A percentile compares a stretch with the other conserved stretches of the same genome.
Evolutionary conservation across 2,329 filamentous ascomycete genomes (phyloP).

Genomic region (Apiospora koreana): DNA sequence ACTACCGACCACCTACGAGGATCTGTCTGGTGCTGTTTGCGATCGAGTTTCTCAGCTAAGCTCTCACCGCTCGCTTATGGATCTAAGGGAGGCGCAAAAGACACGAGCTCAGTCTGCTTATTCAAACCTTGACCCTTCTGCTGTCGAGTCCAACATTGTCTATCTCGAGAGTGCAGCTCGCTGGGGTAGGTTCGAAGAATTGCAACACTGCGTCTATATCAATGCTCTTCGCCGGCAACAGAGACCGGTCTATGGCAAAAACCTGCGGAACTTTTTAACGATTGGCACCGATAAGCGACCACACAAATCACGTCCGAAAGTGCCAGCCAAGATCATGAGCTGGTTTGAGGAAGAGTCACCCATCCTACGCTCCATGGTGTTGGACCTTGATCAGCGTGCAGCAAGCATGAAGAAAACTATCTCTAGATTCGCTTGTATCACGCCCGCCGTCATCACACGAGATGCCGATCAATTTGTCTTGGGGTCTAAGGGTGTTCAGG

Average conservation of each 20-base stretch:
- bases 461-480: slow-evolving; percentile 72
- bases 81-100: slow-evolving; percentile 72
- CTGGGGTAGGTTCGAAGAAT: slow-evolving; percentile 72
- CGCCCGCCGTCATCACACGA: slow-evolving; percentile 81
- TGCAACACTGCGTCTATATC: slow-evolving; percentile 79
- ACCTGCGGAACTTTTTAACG: slow-evolving; percentile 73
- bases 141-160: slow-evolving; percentile 67
- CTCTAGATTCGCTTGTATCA: slow-evolving; percentile 88
- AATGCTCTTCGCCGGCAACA: slow-evolving; percentile 81
- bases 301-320: slow-evolving; percentile 59
- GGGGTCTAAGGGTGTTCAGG: slow-evolving; percentile 58
- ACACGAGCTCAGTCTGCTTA: slow-evolving; percentile 57
- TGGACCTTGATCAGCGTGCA: slow-evolving; percentile 72
- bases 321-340: slow-evolving; percentile 64
- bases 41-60: slow-evolving; percentile 66
- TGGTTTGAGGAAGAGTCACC: slow-evolving; percentile 76
- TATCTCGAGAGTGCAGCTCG: slow-evolving; percentile 72
- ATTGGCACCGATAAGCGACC: slow-evolving; percentile 62
- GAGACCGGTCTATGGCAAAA: slow-evolving; percentile 78
- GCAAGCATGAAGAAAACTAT: slow-evolving; percentile 73
- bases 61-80: slow-evolving; percentile 68
- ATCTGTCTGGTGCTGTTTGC: slow-evolving; percentile 55
- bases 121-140: slow-evolving; percentile 62
- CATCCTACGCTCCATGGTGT: slow-evolving; percentile 66
- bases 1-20: slow-evolving; percentile 70